Evolutionary conservation across 495 filamentous ascomycete genomes (phyloP).

Genomic region (Aspergillus campestris): DNA sequence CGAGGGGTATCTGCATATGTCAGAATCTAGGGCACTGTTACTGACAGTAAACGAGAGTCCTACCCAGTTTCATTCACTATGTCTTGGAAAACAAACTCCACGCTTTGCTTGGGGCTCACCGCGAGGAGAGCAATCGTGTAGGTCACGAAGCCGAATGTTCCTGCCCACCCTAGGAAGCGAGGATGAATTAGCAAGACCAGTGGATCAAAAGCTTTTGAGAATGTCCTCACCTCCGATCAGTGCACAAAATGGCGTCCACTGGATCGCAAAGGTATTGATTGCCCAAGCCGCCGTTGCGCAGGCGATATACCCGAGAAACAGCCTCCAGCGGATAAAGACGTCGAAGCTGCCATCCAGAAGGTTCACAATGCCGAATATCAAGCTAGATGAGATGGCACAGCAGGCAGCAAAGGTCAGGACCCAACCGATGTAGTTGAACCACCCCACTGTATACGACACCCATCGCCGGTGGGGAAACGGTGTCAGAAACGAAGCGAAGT

Average conservation of each 20-base stretch:
- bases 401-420: conserved; percentile 1
- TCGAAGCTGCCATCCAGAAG: neutral
- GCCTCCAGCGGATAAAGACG: neutral
- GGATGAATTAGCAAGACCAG: too few species aligned
- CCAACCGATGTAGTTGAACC: conserved; percentile 5
- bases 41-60: too few species aligned
- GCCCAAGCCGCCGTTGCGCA: neutral
- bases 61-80: conserved; percentile 2
- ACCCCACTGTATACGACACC: neutral
- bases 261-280: neutral
- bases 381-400: neutral
- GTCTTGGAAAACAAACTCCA: neutral
- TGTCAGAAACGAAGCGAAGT: conserved; percentile 1
- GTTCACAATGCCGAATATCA: neutral
- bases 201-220: too few species aligned
- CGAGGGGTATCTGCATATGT: too few species aligned
- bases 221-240: conserved; percentile 1
- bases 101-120: neutral
- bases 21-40: too few species aligned
- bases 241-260: neutral
- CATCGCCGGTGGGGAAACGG: neutral
- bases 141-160: neutral
- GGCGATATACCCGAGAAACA: conserved; percentile 1
- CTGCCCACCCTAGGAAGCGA: neutral
- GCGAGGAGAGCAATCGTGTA: conserved; percentile 1